phyloP scores from a whole-genome alignment of 306 rosid genomes.

The Malus fusca region DNA sequence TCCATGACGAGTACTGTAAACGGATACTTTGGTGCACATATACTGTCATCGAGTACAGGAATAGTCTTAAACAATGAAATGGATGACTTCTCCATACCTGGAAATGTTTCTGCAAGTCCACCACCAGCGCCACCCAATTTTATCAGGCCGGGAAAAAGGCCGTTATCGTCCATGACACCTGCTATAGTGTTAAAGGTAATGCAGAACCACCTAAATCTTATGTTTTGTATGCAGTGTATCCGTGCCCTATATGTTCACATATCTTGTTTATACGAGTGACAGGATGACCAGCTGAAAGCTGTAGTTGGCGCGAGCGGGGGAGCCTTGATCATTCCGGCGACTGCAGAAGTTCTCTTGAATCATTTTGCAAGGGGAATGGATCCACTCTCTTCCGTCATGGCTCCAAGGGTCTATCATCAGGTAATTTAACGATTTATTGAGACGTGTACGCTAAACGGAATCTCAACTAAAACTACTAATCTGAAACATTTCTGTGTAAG shows the following conservation, averaged over 20 bases:
- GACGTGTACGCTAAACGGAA: too few species aligned
- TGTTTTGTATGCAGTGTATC: background rate
- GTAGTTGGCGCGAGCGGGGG: slow-evolving; percentile 91
- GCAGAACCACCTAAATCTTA: background rate
- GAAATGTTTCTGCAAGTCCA: slow-evolving; percentile 33
- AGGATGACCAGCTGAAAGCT: slow-evolving; percentile 47
- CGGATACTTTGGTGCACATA: slow-evolving; percentile 60
- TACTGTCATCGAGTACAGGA: slow-evolving; percentile 71
- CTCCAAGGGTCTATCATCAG: slow-evolving; percentile 82
- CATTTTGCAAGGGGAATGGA: slow-evolving; percentile 67
- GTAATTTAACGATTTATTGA: slow-evolving; percentile 17
- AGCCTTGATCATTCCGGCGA: slow-evolving; percentile 48
- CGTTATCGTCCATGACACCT: slow-evolving; percentile 84
- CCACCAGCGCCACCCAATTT: slow-evolving; percentile 81
- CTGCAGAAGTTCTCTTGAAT: slow-evolving; percentile 65
- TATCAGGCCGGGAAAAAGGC: slow-evolving; percentile 71
- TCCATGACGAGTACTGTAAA: slow-evolving; percentile 79
- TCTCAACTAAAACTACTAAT: background rate
- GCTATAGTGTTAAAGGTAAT: slow-evolving; percentile 64
- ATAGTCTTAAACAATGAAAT: slow-evolving; percentile 83
- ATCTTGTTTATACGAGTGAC: slow-evolving; percentile 41
- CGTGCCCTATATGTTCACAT: too few species aligned
- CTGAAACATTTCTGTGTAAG: slow-evolving; percentile 10
- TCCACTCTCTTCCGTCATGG: slow-evolving; percentile 59
- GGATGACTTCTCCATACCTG: slow-evolving; percentile 74